Conservation (phyloP, 2,329 filamentous ascomycete genomes). For the Phyllosticta ampelicida region DNA sequence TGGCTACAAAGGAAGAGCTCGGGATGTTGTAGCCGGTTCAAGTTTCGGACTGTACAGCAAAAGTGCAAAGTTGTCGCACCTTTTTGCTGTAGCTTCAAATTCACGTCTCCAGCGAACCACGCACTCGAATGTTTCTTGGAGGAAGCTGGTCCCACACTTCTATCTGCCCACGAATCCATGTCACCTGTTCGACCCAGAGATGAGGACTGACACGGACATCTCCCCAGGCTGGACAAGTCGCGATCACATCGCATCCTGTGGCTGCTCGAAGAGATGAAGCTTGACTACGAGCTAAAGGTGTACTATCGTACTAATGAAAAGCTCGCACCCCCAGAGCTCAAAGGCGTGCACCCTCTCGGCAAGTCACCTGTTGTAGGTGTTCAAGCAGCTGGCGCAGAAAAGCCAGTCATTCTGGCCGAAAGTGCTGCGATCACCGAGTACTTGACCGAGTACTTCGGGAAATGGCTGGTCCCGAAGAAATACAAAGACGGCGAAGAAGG, state of each 20-base stretch:
- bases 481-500: slow-evolving; percentile 45
- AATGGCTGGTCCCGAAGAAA: slow-evolving; percentile 39
- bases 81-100: too few relatives aligned
- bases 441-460: slow-evolving; percentile 56
- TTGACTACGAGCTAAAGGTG: slow-evolving; percentile 69
- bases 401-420: slow-evolving; percentile 62
- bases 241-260: slow-evolving; percentile 75
- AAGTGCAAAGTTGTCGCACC: too few relatives aligned
- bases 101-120: too few relatives aligned
- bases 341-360: slow-evolving; percentile 71
- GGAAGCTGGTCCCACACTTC: neutral
- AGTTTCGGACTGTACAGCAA: too few relatives aligned
- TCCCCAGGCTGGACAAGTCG: slow-evolving; percentile 67
- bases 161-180: neutral
- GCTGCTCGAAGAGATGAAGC: slow-evolving; percentile 71
- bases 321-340: slow-evolving; percentile 66
- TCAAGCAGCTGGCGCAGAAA: slow-evolving; percentile 33
- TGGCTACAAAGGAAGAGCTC: too few relatives aligned
- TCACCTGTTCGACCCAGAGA: neutral
- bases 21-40: too few relatives aligned
- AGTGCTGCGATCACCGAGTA: slow-evolving; percentile 76
- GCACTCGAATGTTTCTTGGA: too few relatives aligned
- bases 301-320: slow-evolving; percentile 58
- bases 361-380: slow-evolving; percentile 75
- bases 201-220: neutral